Conservation (phyloP, 2,329 filamentous ascomycete genomes). For the Paraphoma sp. region DNA sequence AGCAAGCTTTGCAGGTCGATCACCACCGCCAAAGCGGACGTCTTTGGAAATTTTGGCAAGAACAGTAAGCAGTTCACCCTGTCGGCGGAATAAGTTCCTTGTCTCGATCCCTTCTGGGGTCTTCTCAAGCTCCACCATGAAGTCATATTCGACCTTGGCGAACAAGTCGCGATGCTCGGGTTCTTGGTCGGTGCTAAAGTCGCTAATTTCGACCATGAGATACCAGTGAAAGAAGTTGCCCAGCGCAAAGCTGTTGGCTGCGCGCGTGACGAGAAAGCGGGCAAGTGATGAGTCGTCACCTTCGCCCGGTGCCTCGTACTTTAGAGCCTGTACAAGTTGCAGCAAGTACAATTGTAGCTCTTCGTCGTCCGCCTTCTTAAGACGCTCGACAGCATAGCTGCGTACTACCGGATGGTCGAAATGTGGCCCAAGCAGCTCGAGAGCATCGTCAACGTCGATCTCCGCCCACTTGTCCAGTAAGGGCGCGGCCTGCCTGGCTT, state of each 20-base stretch:
- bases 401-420: constrained; percentile 89
- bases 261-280: constrained; percentile 85
- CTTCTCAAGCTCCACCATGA: constrained; percentile 86
- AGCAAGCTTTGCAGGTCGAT: constrained; percentile 80
- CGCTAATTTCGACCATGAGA: constrained; percentile 95
- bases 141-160: constrained; percentile 92
- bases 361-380: constrained; percentile 90
- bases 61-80: constrained; percentile 88
- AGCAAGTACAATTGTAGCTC: constrained; percentile 90
- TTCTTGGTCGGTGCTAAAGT: constrained; percentile 75
- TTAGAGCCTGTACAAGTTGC: constrained; percentile 93
- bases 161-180: constrained; percentile 83
- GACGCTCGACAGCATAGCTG: constrained; percentile 88
- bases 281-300: constrained; percentile 85
- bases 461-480: constrained; percentile 93
- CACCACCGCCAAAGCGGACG: constrained; percentile 79
- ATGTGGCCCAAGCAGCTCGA: constrained; percentile 90
- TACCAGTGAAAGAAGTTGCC: constrained; percentile 99
- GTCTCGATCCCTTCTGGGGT: constrained; percentile 73
- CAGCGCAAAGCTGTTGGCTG: constrained; percentile 84
- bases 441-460: constrained; percentile 94
- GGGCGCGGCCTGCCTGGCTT: constrained; percentile 87
- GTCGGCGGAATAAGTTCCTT: constrained; percentile 78
- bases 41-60: constrained; percentile 89
- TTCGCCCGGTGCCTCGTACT: constrained; percentile 65